phyloP scores from a whole-genome alignment of 2,329 filamentous ascomycete species.

The Aspergillus fumigatiaffinis region DNA sequence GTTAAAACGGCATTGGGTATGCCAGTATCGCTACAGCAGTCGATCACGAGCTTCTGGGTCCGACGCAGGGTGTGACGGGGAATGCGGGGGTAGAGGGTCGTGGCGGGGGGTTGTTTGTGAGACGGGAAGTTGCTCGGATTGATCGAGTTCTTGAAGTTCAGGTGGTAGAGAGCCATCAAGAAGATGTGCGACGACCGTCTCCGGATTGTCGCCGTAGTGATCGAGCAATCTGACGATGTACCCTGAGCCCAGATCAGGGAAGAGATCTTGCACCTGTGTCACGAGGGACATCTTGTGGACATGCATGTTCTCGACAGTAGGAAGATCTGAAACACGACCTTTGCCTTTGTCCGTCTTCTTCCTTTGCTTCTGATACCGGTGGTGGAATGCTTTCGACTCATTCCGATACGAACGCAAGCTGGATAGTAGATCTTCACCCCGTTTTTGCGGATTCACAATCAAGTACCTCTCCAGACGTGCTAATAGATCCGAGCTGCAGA shows the following conservation, averaged over 20 bases:
- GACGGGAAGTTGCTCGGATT: conserved; percentile 51
- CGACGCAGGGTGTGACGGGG: too few relatives aligned
- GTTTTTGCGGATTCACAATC: conserved; percentile 33
- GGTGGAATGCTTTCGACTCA: conserved; percentile 37
- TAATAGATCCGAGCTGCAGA: conserved; percentile 75
- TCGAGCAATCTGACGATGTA: conserved; percentile 78
- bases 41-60: too few relatives aligned
- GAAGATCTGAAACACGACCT: conserved; percentile 24
- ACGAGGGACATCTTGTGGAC: conserved; percentile 80
- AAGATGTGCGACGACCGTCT: conserved; percentile 75
- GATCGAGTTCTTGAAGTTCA: conserved; percentile 62
- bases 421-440: conserved; percentile 38
- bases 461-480: conserved; percentile 37
- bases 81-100: conserved; percentile 55
- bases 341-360: conserved; percentile 41
- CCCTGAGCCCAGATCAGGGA: conserved; percentile 77
- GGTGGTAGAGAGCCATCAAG: conserved; percentile 72
- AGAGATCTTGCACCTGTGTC: conserved; percentile 87
- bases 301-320: conserved; percentile 54
- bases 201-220: conserved; percentile 71
- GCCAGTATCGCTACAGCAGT: too few relatives aligned
- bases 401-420: conserved; percentile 38
- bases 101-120: conserved; percentile 50
- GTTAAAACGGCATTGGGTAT: too few relatives aligned
- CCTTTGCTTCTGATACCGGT: conserved; percentile 39